Percentiles rank a stretch among this genome's conserved stretches.
Evolutionary conservation across 208 protist genomes (phyloP).

Genomic region (Leishmania mexicana): DNA sequence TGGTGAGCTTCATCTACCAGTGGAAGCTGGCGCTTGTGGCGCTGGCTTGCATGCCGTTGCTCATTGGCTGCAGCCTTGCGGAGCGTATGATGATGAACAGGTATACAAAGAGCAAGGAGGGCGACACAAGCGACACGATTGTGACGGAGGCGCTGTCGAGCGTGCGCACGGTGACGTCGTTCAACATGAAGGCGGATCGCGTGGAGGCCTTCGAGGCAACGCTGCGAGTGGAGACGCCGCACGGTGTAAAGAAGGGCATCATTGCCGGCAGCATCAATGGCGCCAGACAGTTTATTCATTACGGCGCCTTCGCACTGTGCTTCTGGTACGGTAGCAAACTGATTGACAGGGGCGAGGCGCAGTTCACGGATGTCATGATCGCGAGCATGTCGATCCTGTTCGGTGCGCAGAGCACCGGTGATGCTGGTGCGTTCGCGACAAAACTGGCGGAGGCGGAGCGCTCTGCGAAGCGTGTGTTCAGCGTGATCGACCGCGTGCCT

Average conservation of each 20-base stretch:
- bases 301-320: conserved; percentile 56
- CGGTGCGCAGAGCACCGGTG: conserved; percentile 57
- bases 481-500: conserved; percentile 75
- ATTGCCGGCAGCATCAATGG: conserved; percentile 52
- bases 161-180: conserved; percentile 76
- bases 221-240: conserved; percentile 28
- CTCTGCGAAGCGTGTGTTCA: conserved; percentile 65
- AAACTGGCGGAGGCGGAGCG: conserved; percentile 57
- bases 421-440: conserved; percentile 67
- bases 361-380: conserved; percentile 60
- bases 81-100: conserved; percentile 55
- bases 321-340: conserved; percentile 87
- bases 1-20: conserved; percentile 68
- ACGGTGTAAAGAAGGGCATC: conserved; percentile 30
- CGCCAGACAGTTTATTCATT: conserved; percentile 65
- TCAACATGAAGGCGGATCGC: conserved; percentile 62
- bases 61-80: conserved; percentile 38
- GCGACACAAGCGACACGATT: conserved; percentile 50
- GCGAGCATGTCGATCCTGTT: conserved; percentile 59
- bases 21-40: conserved; percentile 79
- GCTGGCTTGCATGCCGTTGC: conserved; percentile 57
- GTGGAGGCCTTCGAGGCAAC: conserved; percentile 27
- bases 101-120: conserved; percentile 38
- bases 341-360: conserved; percentile 59
- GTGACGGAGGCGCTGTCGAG: conserved; percentile 76